These are phyloP conservation scores for Tetramitus jugosus DNA, from an alignment of 208 protist species.

Conservation along the genomic window DNA sequence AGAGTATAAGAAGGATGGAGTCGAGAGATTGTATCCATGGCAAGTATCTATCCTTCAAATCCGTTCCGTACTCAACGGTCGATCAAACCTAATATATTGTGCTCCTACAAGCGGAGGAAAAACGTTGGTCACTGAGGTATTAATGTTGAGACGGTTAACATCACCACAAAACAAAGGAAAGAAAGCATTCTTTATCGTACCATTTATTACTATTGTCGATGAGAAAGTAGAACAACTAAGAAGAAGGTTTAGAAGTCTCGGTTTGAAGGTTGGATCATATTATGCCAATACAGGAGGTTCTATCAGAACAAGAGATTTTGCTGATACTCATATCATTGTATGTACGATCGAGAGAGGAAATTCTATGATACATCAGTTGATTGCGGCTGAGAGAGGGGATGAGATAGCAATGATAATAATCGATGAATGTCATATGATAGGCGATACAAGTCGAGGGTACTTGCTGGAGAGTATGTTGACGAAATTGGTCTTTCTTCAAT, in stretches of 20 bases:
- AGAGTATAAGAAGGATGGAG: background rate
- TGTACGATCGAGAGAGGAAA: conserved; percentile 57
- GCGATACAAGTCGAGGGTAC: conserved; percentile 55
- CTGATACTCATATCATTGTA: conserved; percentile 34
- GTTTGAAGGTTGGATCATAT: background rate
- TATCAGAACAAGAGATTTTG: conserved; percentile 26
- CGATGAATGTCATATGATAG: conserved; percentile 61
- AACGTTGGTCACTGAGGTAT: conserved; percentile 46
- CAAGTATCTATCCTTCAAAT: background rate
- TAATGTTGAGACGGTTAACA: conserved; percentile 27
- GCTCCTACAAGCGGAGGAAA: conserved; percentile 41
- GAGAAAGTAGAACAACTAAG: conserved; percentile 59
- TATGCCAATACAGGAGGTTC: background rate
- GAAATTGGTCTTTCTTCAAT: background rate
- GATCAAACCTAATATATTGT: conserved; percentile 34
- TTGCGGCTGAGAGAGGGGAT: conserved; percentile 30
- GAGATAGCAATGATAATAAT: conserved; percentile 51
- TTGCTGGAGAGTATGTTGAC: conserved; percentile 51
- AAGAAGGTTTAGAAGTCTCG: background rate
- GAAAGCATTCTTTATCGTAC: conserved; percentile 46
- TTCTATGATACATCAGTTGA: conserved; percentile 36
- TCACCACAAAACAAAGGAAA: background rate
- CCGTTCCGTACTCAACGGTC: background rate
- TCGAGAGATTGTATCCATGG: background rate
- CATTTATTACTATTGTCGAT: conserved; percentile 65